Evolutionary conservation across 257 asterid genomes (phyloP).

Genomic region (Solanum boliviense): DNA sequence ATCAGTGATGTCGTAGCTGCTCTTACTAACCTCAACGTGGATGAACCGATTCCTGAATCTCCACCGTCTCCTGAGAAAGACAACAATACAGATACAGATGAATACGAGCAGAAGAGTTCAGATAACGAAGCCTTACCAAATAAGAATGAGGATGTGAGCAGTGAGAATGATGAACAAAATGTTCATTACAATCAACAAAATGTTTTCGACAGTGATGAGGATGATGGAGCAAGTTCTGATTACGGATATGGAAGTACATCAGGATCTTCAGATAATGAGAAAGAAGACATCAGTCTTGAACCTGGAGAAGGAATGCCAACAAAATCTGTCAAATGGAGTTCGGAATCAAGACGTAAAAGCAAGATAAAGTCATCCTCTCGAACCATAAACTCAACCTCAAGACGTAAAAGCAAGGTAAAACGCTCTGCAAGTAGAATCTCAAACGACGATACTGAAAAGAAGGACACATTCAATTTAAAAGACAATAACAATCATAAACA

Average conservation of each 20-base stretch:
- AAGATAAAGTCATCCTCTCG: slow-evolving; percentile 11
- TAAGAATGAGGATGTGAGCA: background rate
- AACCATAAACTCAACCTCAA: slow-evolving; percentile 6
- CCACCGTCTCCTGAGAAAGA: slow-evolving; percentile 4
- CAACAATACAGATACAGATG: background rate
- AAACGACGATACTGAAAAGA: background rate
- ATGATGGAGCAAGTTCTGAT: background rate
- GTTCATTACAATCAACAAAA: background rate
- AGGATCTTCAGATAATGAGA: background rate
- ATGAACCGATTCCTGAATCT: slow-evolving; percentile 11
- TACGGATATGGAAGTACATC: background rate
- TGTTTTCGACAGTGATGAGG: background rate
- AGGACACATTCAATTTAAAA: background rate
- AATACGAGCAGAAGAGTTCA: background rate
- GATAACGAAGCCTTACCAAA: background rate
- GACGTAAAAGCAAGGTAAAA: background rate
- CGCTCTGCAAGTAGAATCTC: background rate
- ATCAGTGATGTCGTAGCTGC: slow-evolving; percentile 62
- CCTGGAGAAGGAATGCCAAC: background rate
- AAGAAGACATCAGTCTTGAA: background rate
- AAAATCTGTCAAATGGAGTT: background rate
- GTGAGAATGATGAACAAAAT: slow-evolving; percentile 2
- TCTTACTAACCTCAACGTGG: slow-evolving; percentile 45
- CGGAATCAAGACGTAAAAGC: background rate
- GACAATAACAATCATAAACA: background rate